Conservation (phyloP, 2,329 filamentous ascomycete species). For the Aspergillus candidus region DNA sequence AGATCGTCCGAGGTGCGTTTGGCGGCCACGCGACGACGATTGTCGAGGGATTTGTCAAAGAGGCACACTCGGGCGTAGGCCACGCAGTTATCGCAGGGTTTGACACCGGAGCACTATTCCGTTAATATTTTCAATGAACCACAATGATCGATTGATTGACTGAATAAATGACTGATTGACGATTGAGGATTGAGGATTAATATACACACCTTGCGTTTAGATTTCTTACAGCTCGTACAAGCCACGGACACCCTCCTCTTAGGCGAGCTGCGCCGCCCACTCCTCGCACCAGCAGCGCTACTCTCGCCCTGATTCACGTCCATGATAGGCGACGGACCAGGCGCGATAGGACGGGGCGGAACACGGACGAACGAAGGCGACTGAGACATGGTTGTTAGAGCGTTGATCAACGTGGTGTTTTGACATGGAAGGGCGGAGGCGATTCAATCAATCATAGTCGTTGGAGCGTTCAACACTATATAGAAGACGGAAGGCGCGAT, state of each 20-base stretch:
- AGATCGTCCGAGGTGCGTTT: conserved; percentile 38
- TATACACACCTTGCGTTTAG: conserved; percentile 30
- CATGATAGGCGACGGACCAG: conserved; percentile 18
- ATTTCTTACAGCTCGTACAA: conserved; percentile 37
- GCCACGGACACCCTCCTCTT: conserved; percentile 38
- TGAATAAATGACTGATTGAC: too few relatives aligned
- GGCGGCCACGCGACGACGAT: conserved; percentile 37
- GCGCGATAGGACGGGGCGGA: conserved; percentile 20
- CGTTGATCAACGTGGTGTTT: too few relatives aligned
- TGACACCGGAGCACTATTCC: conserved; percentile 31
- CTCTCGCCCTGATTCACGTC: conserved; percentile 4
- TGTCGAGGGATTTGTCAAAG: conserved; percentile 57
- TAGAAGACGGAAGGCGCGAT: too few relatives aligned
- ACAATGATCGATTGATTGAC: too few relatives aligned
- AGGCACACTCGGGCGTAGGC: conserved; percentile 38
- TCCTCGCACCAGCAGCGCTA: conserved; percentile 5
- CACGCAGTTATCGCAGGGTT: conserved; percentile 36
- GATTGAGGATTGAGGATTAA: not conserved
- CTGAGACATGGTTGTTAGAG: not conserved
- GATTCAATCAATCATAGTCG: not conserved
- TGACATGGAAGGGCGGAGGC: too few relatives aligned
- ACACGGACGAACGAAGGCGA: conserved; percentile 6
- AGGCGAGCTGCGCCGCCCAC: conserved; percentile 13
- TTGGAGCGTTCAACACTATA: not conserved
- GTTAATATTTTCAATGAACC: not conserved